These are phyloP conservation scores for Lipomyces japonicus DNA, from an alignment of 805 yeast species.

Conservation along the genomic window DNA sequence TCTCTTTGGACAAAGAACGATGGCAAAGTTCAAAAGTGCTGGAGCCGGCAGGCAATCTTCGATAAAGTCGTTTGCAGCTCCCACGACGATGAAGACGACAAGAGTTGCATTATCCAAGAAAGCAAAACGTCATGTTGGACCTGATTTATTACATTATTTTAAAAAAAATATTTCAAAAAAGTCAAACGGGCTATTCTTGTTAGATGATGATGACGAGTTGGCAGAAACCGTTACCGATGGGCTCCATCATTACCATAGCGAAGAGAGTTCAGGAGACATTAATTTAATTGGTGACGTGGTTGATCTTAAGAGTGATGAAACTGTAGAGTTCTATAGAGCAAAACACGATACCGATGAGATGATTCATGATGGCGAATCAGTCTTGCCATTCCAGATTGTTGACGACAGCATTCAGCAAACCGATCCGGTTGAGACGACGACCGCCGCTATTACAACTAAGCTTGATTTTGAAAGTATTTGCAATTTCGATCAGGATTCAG, in stretches of 20 bases:
- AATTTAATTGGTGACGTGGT: background rate
- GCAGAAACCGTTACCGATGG: background rate
- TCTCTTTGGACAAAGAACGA: no score
- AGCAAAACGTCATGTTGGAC: no score
- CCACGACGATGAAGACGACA: no score
- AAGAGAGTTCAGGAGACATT: background rate
- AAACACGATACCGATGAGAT: background rate
- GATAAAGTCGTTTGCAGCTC: no score
- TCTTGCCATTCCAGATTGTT: background rate
- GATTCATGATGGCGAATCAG: background rate
- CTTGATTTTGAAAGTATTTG: background rate
- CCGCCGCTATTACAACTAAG: background rate
- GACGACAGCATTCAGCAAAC: background rate
- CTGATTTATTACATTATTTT: slow-evolving; percentile 3
- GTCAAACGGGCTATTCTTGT: background rate
- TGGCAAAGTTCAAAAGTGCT: no score
- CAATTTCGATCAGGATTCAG: no score
- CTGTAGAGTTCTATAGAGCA: background rate
- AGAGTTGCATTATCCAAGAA: no score
- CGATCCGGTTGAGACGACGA: background rate
- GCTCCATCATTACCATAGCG: background rate
- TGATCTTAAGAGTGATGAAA: background rate
- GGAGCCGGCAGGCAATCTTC: no score
- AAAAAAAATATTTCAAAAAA: background rate
- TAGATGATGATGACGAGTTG: background rate